phyloP scores from a whole-genome alignment of 2,329 filamentous ascomycete genomes.

The Neopestalotiopsis sp. region DNA sequence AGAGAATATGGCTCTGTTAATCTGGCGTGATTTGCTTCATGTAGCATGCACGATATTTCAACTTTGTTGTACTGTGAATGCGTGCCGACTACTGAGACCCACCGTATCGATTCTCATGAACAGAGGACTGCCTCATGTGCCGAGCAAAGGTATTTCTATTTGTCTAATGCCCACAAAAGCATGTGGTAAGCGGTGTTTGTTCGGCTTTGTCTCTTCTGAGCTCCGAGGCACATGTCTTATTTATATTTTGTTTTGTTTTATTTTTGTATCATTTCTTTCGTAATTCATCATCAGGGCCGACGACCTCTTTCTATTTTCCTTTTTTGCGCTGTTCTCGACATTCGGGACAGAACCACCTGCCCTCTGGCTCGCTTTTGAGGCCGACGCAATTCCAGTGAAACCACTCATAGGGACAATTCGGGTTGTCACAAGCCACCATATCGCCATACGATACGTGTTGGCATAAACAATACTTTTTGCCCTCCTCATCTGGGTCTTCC shows the following conservation, averaged over 20 bases:
- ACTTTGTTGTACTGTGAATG: background rate
- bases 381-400: constrained; percentile 83
- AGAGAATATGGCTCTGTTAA: background rate
- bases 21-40: background rate
- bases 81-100: too few relatives aligned
- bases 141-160: too few relatives aligned
- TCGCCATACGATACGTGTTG: constrained; percentile 85
- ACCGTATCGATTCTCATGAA: too few relatives aligned
- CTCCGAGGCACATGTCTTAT: too few relatives aligned
- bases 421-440: constrained; percentile 90
- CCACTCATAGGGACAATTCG: constrained; percentile 82
- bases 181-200: background rate
- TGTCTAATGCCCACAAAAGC: background rate
- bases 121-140: too few relatives aligned
- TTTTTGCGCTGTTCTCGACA: constrained; percentile 61
- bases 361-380: constrained; percentile 70
- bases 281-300: background rate
- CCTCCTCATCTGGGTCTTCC: constrained; percentile 74
- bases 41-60: background rate
- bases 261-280: background rate
- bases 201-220: background rate
- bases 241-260: background rate
- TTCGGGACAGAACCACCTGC: constrained; percentile 71
- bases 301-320: constrained; percentile 27
- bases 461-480: constrained; percentile 84